Conservation (phyloP, 2,329 filamentous ascomycete genomes). For the Rachicladosporium sp. region DNA sequence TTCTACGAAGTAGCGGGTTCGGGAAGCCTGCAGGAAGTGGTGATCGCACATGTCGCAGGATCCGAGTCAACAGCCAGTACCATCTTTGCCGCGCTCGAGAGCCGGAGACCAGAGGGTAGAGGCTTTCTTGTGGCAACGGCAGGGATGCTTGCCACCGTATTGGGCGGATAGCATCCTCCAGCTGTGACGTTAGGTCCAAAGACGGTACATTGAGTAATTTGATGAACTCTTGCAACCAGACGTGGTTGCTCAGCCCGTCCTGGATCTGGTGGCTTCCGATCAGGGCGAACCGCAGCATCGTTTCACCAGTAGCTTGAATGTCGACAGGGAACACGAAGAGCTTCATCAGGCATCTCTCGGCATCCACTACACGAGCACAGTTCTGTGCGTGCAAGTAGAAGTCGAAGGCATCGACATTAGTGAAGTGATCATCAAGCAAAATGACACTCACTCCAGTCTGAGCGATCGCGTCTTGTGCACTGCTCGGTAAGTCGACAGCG, state of each 20-base stretch:
- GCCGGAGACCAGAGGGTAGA: constrained; percentile 30
- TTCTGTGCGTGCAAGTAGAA: constrained; percentile 33
- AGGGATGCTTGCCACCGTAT: constrained; percentile 19
- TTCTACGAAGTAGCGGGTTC: constrained; percentile 27
- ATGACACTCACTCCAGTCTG: constrained; percentile 21
- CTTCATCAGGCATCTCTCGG: constrained; percentile 25
- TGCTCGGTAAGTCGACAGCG: constrained; percentile 21
- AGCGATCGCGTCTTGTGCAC: constrained; percentile 19
- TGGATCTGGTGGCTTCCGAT: constrained; percentile 34
- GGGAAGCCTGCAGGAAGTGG: constrained; percentile 28
- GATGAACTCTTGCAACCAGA: constrained; percentile 32
- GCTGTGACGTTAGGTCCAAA: constrained; percentile 11
- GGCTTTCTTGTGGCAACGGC: constrained; percentile 34
- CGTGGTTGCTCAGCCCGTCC: constrained; percentile 31
- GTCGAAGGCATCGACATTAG: constrained; percentile 21
- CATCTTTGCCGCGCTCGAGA: constrained; percentile 29
- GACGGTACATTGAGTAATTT: constrained; percentile 23
- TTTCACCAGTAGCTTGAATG: constrained; percentile 15
- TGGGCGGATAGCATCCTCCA: constrained; percentile 11
- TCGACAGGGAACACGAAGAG: constrained; percentile 28
- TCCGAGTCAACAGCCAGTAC: constrained; percentile 35
- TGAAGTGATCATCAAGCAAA: constrained; percentile 29
- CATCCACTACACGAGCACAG: constrained; percentile 27
- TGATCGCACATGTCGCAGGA: constrained; percentile 31
- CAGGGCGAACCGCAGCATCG: constrained; percentile 24